These are phyloP conservation scores for Russula emetica DNA, from an alignment of 768 basidiomycete species.

Conservation along the genomic window DNA sequence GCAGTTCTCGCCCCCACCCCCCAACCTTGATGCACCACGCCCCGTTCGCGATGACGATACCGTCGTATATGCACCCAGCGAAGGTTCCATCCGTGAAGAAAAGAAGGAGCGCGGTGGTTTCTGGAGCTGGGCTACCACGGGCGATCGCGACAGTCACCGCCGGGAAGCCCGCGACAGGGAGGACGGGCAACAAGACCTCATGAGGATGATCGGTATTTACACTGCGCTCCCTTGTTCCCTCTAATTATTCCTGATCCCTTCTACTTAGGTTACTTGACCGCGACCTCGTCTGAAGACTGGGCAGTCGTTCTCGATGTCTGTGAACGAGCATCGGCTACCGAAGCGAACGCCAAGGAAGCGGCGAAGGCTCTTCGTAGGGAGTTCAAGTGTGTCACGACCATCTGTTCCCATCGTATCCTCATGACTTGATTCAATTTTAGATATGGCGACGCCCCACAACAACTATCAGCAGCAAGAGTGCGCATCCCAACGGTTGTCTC, in stretches of 20 bases:
- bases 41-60: conserved; percentile 36
- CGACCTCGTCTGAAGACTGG: conserved; percentile 80
- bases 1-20: conserved; percentile 32
- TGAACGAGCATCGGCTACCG: conserved; percentile 70
- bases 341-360: conserved; percentile 77
- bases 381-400: conserved; percentile 60
- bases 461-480: conserved; percentile 28
- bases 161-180: conserved; percentile 38
- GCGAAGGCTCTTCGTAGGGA: conserved; percentile 76
- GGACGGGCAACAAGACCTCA: conserved; percentile 49
- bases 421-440: conserved; percentile 14
- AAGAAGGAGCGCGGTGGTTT: conserved; percentile 50
- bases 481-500: neutral
- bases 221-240: neutral
- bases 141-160: conserved; percentile 39
- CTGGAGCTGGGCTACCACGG: conserved; percentile 41
- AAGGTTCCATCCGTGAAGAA: conserved; percentile 34
- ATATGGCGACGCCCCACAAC: conserved; percentile 26
- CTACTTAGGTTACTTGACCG: conserved; percentile 62
- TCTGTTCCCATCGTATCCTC: neutral
- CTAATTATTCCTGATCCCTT: neutral
- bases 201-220: conserved; percentile 62
- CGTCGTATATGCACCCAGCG: conserved; percentile 24
- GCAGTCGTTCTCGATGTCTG: conserved; percentile 78
- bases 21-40: conserved; percentile 25